These are phyloP conservation scores for Hebeloma cylindrosporum DNA, from an alignment of 768 basidiomycete genomes.

Conservation along the genomic window DNA sequence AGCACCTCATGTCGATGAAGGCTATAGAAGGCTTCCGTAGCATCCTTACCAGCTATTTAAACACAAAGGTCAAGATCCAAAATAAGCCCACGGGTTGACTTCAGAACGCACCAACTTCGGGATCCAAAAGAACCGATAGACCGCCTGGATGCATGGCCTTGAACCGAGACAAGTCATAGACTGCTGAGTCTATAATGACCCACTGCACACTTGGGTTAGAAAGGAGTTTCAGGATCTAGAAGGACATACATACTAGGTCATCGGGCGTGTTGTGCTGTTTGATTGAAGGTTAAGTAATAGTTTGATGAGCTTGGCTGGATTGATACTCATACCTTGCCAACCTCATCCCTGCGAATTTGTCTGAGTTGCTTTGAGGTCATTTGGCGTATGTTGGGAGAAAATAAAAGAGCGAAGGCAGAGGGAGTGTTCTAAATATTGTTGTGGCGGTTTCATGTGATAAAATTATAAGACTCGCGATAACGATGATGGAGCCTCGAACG, in stretches of 20 bases:
- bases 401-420: background rate
- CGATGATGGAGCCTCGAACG: background rate
- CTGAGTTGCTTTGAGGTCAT: slow-evolving; percentile 18
- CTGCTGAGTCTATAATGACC: slow-evolving; percentile 82
- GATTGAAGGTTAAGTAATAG: slow-evolving; percentile 2
- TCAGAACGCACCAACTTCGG: slow-evolving; percentile 60
- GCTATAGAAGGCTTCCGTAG: slow-evolving; percentile 84
- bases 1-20: slow-evolving; percentile 88
- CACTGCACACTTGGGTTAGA: slow-evolving; percentile 45
- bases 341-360: slow-evolving; percentile 63
- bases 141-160: slow-evolving; percentile 83
- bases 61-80: background rate
- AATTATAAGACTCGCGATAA: background rate
- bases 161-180: slow-evolving; percentile 81
- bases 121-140: slow-evolving; percentile 64
- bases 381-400: slow-evolving; percentile 7
- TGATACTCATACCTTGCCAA: slow-evolving; percentile 56
- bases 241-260: slow-evolving; percentile 53
- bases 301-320: background rate
- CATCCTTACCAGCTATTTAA: slow-evolving; percentile 76
- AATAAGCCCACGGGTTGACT: background rate
- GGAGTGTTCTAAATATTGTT: slow-evolving; percentile 10
- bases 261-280: slow-evolving; percentile 75
- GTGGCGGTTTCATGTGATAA: slow-evolving; percentile 24
- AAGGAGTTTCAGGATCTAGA: background rate